These are phyloP conservation scores for Auriscalpium vulgare DNA, from an alignment of 768 basidiomycete species.

Conservation along the genomic window DNA sequence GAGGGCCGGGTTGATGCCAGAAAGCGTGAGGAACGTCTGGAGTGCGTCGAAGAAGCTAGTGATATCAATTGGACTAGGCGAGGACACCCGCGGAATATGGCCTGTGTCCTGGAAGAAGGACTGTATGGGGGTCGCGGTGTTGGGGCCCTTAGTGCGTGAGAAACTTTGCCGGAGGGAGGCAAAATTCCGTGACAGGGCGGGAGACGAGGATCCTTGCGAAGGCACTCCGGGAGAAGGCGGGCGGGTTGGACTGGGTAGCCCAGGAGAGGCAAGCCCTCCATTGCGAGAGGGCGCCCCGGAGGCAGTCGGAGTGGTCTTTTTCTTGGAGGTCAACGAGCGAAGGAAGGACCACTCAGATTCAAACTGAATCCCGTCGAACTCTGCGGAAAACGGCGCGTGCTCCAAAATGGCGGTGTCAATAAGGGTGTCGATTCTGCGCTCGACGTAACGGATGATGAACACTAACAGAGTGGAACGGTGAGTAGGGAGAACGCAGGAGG, in stretches of 20 bases:
- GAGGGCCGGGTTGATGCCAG: constrained; percentile 85
- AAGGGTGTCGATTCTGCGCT: constrained; percentile 79
- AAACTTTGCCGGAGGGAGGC: constrained; percentile 65
- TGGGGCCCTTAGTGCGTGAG: constrained; percentile 39
- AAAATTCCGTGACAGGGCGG: constrained; percentile 40
- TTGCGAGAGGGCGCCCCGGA: constrained; percentile 28
- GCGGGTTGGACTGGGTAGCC: constrained; percentile 26
- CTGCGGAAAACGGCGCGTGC: constrained; percentile 65
- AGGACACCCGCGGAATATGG: constrained; percentile 34
- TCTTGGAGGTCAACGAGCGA: constrained; percentile 61
- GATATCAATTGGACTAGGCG: constrained; percentile 40
- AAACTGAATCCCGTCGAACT: constrained; percentile 80
- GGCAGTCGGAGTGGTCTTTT: constrained; percentile 33
- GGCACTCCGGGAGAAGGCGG: constrained; percentile 45
- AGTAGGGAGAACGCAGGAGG: not conserved
- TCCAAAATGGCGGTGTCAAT: constrained; percentile 81
- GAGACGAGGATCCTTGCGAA: constrained; percentile 32
- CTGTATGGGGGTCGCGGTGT: constrained; percentile 39
- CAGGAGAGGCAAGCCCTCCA: constrained; percentile 40
- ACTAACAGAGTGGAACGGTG: constrained; percentile 39
- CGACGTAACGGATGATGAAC: constrained; percentile 89
- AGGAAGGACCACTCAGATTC: constrained; percentile 95
- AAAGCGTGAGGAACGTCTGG: constrained; percentile 73
- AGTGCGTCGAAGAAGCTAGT: constrained; percentile 79
- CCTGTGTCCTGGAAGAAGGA: constrained; percentile 39